phyloP scores from a whole-genome alignment of 2,329 filamentous ascomycete species.

The Salinomyces thailandicus region DNA sequence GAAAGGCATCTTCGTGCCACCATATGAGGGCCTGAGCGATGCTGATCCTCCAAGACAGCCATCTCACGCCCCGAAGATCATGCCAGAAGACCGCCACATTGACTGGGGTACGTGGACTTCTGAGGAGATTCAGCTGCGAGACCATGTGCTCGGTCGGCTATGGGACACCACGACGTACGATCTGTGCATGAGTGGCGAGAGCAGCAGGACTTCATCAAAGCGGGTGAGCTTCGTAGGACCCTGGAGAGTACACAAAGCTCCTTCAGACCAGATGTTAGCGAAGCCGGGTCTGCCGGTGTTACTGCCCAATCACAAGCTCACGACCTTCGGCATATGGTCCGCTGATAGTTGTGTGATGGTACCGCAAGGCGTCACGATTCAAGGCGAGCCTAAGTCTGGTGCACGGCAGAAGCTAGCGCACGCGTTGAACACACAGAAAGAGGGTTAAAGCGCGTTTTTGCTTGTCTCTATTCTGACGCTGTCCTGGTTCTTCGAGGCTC shows the following conservation, averaged over 20 bases:
- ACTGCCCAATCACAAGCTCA: not conserved
- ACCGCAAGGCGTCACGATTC: conserved; percentile 4
- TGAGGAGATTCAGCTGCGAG: conserved; percentile 45
- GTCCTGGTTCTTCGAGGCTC: too few relatives aligned
- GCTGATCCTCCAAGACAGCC: conserved; percentile 14
- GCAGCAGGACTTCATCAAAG: conserved; percentile 1
- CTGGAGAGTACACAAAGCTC: conserved; percentile 1
- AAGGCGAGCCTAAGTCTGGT: not conserved
- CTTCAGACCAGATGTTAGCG: not conserved
- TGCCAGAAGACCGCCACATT: conserved; percentile 51
- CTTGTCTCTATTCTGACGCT: too few relatives aligned
- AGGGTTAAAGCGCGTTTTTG: too few relatives aligned
- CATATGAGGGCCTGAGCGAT: conserved; percentile 23
- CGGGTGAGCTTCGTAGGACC: conserved; percentile 7
- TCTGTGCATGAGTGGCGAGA: conserved; percentile 6
- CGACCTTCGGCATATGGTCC: not conserved
- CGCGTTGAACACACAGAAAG: not conserved
- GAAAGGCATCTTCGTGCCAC: conserved; percentile 54
- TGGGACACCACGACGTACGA: conserved; percentile 45
- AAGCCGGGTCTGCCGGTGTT: not conserved
- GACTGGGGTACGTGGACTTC: conserved; percentile 47
- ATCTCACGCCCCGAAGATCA: conserved; percentile 63
- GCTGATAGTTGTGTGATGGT: conserved; percentile 1
- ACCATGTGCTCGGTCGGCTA: conserved; percentile 52
- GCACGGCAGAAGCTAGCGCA: not conserved